A percentile compares a stretch with the other conserved stretches of the same genome.
Conservation (phyloP, 306 rosid genomes). For the Lathyrus sativus region DNA sequence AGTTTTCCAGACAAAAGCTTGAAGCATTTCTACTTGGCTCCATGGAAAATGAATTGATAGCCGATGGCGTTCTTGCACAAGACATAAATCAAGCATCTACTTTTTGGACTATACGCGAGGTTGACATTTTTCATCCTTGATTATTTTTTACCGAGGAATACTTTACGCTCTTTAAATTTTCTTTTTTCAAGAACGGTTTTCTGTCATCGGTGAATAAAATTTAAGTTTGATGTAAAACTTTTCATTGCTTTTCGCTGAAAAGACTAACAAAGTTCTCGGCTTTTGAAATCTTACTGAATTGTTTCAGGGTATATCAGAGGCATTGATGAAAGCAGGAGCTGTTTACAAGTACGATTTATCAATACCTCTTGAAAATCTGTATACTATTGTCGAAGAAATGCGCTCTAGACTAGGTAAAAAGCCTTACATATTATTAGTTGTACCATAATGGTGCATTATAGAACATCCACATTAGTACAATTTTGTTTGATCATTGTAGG, state of each 20-base stretch:
- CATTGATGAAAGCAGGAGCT: conserved; percentile 85
- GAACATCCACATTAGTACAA: neutral
- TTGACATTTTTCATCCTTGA: conserved; percentile 39
- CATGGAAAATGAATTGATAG: conserved; percentile 80
- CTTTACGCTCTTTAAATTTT: conserved; percentile 25
- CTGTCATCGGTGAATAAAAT: neutral
- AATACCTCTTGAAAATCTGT: conserved; percentile 75
- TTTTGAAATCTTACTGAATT: conserved; percentile 1
- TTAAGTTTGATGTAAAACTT: neutral
- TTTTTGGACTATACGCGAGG: conserved; percentile 95
- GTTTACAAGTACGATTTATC: conserved; percentile 89
- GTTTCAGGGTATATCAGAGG: conserved; percentile 84
- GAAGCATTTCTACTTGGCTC: conserved; percentile 86
- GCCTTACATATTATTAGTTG: neutral
- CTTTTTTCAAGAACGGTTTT: conserved; percentile 9
- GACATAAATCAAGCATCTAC: conserved; percentile 94
- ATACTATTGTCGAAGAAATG: conserved; percentile 77
- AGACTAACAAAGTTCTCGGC: neutral
- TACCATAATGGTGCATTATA: conserved; percentile 23
- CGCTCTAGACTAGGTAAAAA: conserved; percentile 72
- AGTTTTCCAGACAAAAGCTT: conserved; percentile 77
- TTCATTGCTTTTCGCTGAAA: neutral
- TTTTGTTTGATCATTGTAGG: conserved; percentile 45
- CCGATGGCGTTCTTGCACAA: conserved; percentile 92
- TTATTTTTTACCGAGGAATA: conserved; percentile 18